Base-by-base conservation (phyloP, 192 early-diverging fungal species). In the Entomortierella beljakovae region DNA sequence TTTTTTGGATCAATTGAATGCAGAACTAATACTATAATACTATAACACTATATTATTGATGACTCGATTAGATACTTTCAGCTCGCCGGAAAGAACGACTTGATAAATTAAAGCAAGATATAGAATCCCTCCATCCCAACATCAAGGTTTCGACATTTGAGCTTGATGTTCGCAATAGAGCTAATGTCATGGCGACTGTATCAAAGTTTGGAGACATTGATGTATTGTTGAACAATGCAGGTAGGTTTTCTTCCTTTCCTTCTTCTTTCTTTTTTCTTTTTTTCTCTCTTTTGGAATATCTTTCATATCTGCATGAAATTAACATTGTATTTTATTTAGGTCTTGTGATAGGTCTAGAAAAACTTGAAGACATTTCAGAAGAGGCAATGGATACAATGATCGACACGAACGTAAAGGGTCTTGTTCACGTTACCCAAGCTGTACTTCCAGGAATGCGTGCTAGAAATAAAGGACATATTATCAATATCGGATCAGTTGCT, bases 221-320 rank as follows among this genome's bases (percentile, higher is more conserved):
- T 81, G 85, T 97, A 0, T 81, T 98, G 23, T 90, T 98, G 11
- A 97, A 98, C 87, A 97, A 97, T 79, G 95, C 95, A 15, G 96
- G 89, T 67, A 63, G 23, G 48, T 55, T 6, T n/a, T 67, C 25
- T 22, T 23, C 0, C 1, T 33, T 32, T 38, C n/a, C 18, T 61
- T 43, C 25, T 10, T 8, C 7, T 32, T 40, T 23, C 49, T 20
- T 31, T 35, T 38, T 64, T 54, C 54, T 54, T 29, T 51, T 52
- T 25, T 51, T 48, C 32, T 38, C 23, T 9, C 23, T 42, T n/a
- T 31, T 3, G 15, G n/a, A 29, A n/a, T 48, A 15, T 28, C 59
- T 42, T 1, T 26, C 37, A 55, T 9, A 40, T 13, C 37, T 9
- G 37, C 6, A 13, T 9, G 37, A 9, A 40, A 11, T 46, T 3